phyloP scores from a whole-genome alignment of 2,329 filamentous ascomycete genomes.

The Xylaria sp. region DNA sequence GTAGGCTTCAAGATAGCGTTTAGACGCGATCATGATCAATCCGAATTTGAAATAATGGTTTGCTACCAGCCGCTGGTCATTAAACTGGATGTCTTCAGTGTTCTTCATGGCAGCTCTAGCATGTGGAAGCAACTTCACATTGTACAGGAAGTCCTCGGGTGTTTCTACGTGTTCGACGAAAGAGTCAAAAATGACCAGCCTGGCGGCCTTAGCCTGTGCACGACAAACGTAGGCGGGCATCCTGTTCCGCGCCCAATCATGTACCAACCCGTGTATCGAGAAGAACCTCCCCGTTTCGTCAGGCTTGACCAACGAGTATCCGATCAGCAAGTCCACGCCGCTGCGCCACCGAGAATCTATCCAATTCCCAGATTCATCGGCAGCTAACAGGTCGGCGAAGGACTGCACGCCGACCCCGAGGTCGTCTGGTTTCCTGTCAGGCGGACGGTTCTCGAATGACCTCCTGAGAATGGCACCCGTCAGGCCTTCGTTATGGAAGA shows the following conservation, averaged over 20 bases:
- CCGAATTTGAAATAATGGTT: not conserved
- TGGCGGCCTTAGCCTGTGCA: not conserved
- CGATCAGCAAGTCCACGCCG: constrained; percentile 4
- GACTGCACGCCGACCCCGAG: constrained; percentile 1
- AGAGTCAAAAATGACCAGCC: constrained; percentile 12
- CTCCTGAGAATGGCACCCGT: constrained; percentile 16
- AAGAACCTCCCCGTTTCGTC: not conserved
- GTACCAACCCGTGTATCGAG: constrained; percentile 11
- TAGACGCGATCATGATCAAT: not conserved
- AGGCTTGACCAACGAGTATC: constrained; percentile 6
- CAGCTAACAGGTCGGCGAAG: constrained; percentile 1
- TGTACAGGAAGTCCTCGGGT: not conserved
- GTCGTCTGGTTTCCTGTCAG: constrained; percentile 4
- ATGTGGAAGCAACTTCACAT: constrained; percentile 1
- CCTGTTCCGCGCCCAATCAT: constrained; percentile 11
- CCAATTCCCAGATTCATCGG: constrained; percentile 8
- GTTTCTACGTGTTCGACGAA: not conserved
- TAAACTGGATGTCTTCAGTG: not conserved
- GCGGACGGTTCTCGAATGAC: constrained; percentile 11
- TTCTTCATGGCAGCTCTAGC: not conserved
- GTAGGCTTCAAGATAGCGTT: not conserved
- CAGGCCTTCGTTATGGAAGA: constrained; percentile 34
- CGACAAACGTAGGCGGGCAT: not conserved
- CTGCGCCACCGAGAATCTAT: not conserved
- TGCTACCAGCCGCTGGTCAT: not conserved